phyloP scores from a whole-genome alignment of 2,329 filamentous ascomycete genomes.

The Aspergillus tamarii region DNA sequence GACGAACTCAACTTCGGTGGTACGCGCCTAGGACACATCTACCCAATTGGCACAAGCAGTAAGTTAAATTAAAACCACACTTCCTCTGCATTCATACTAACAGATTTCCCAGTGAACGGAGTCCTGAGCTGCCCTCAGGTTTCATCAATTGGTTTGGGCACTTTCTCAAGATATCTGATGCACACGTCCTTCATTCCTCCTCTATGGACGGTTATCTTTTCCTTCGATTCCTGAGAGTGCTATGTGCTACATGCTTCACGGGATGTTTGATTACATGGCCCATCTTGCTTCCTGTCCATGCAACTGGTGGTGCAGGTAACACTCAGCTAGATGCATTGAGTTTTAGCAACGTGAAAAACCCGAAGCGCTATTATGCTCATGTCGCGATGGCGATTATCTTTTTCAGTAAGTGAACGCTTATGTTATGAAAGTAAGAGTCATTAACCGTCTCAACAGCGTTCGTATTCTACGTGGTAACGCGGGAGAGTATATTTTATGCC shows the following conservation, averaged over 20 bases:
- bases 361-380: conserved; percentile 76
- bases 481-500: conserved; percentile 88
- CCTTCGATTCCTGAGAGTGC: conserved; percentile 80
- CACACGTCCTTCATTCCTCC: conserved; percentile 83
- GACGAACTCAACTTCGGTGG: conserved; percentile 49
- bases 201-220: conserved; percentile 92
- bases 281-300: conserved; percentile 82
- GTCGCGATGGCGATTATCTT: conserved; percentile 76
- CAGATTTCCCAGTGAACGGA: conserved; percentile 44
- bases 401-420: conserved; percentile 56
- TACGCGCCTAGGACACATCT: conserved; percentile 49
- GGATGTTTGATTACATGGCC: conserved; percentile 87
- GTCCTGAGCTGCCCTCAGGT: conserved; percentile 50
- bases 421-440: not conserved
- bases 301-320: conserved; percentile 72
- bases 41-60: conserved; percentile 46
- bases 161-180: conserved; percentile 65
- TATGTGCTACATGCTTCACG: conserved; percentile 76
- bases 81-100: not conserved
- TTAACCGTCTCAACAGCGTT: conserved; percentile 57
- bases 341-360: conserved; percentile 72
- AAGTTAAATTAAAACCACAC: conserved; percentile 15
- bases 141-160: conserved; percentile 59
- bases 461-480: conserved; percentile 80
- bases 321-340: conserved; percentile 75